Conservation (phyloP, 306 rosid species). For the Rubus idaeus region DNA sequence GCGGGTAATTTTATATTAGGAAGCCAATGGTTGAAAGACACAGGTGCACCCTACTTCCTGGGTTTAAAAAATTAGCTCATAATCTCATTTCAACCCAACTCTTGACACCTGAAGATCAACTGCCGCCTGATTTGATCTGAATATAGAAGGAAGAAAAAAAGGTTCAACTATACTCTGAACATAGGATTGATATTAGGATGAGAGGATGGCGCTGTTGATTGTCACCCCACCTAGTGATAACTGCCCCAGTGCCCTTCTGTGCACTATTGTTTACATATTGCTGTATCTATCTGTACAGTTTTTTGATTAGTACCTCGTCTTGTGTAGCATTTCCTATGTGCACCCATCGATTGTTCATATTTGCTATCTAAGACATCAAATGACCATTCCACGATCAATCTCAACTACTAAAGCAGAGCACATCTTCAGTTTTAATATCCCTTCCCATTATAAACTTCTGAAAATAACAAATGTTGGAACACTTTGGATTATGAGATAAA, state of each 20-base stretch:
- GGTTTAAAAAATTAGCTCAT: slow-evolving; percentile 17
- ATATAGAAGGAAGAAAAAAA: not conserved
- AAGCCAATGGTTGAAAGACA: slow-evolving; percentile 24
- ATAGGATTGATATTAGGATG: not conserved
- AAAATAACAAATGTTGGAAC: not conserved
- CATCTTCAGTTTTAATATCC: not conserved
- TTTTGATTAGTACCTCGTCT: not conserved
- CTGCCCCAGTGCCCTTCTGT: not conserved
- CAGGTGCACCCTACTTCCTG: slow-evolving; percentile 24
- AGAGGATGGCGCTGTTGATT: not conserved
- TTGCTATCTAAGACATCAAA: not conserved
- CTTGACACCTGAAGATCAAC: not conserved
- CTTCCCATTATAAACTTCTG: not conserved
- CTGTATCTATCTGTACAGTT: not conserved
- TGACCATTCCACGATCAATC: not conserved
- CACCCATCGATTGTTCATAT: not conserved
- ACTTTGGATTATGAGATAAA: not conserved
- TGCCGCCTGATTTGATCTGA: not conserved
- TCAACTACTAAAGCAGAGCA: not conserved
- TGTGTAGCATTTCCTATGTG: not conserved
- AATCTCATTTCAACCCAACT: not conserved
- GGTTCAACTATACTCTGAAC: not conserved
- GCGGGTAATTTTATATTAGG: slow-evolving; percentile 21
- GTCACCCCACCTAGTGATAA: slow-evolving; percentile 6
- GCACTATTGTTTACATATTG: not conserved